Base-by-base conservation (phyloP, 495 filamentous ascomycete species). In the Monascus purpureus region DNA sequence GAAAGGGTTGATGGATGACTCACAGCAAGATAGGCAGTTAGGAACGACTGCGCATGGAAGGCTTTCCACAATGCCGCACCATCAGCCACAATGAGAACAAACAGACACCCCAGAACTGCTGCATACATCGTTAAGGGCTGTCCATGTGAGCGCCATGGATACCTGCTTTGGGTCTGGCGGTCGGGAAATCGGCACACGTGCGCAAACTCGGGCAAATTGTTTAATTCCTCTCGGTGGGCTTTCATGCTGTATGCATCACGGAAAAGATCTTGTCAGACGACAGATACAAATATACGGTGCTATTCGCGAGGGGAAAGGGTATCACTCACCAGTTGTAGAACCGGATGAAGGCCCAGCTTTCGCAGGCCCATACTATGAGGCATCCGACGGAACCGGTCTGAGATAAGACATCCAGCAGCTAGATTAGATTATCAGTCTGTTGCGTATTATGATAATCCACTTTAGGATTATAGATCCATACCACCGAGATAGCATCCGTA, bases 331-430 rank as follows among this genome's bases (percentile, higher is more conserved):
- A 62, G 28, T 45, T 32, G 27, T 50, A 52, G 33, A 52, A 67
- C 0, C 58, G 53, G 22, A 63, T 55, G 35, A 63, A 67, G 1
- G 63, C 62, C 13, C 57, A 41, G 31, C 58, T 63, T 32, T 61
- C 51, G 13, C 54, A 56, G 3, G 46, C 46, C 64, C 61, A 68
- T 1, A 64, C 59, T 8, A 67, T 47, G 3, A 68, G 32, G 31
- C 47, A 46, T 18, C 50, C 45, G 3, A 60, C 50, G 26, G 57
- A 61, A 2, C 49, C 48, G 33, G 62, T 57, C 17, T 47, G 41
- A 26, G 43, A 45, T 8, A 63, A 37, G 2, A 56, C 45, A 29
- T 64, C 51, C 14, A 53, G 39, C 3, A 61, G 38, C 53, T 59
- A 29, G 18, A 16, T 35, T 9, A 4, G 17, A 25, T 33, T n/a